A percentile compares a stretch with the other conserved stretches of the same genome.
phyloP scores from a whole-genome alignment of 306 rosid genomes.

The Psophocarpus tetragonolobus region DNA sequence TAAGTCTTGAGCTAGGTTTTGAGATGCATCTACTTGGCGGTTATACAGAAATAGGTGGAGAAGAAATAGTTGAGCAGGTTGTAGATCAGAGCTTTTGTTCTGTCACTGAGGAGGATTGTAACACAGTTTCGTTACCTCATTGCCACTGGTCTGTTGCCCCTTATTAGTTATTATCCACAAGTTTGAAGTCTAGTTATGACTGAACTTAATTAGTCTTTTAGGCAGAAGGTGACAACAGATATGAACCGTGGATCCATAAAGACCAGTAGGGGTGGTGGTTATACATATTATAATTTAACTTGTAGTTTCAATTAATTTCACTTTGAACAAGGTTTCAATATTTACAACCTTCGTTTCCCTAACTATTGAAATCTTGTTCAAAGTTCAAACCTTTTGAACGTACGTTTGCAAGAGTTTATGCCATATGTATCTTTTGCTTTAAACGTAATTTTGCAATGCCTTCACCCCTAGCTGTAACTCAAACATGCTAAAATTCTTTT shows the following conservation, averaged over 20 bases:
- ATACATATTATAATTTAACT: not conserved
- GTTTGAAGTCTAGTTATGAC: not conserved
- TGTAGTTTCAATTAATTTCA: not conserved
- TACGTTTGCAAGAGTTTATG: too few species aligned
- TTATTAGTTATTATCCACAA: conserved; percentile 39
- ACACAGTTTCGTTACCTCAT: conserved; percentile 46
- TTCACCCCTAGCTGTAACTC: too few species aligned
- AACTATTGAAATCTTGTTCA: too few species aligned
- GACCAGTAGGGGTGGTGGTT: not conserved
- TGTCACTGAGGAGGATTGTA: conserved; percentile 57
- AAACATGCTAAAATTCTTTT: too few species aligned
- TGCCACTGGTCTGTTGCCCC: conserved; percentile 46
- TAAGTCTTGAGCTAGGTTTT: conserved; percentile 42
- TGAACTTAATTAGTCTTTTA: too few species aligned
- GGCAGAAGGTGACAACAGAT: too few species aligned
- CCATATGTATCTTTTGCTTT: too few species aligned
- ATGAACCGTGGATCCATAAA: not conserved
- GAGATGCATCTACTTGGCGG: conserved; percentile 51
- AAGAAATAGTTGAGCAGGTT: conserved; percentile 51
- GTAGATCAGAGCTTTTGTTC: conserved; percentile 42
- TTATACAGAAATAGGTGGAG: conserved; percentile 54
- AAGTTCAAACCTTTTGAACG: too few species aligned
- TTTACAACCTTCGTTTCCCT: too few species aligned
- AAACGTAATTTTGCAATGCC: too few species aligned
- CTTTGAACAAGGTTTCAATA: too few species aligned